phyloP scores from a whole-genome alignment of 2,329 filamentous ascomycete species.

The Dactylellina drechsleri region DNA sequence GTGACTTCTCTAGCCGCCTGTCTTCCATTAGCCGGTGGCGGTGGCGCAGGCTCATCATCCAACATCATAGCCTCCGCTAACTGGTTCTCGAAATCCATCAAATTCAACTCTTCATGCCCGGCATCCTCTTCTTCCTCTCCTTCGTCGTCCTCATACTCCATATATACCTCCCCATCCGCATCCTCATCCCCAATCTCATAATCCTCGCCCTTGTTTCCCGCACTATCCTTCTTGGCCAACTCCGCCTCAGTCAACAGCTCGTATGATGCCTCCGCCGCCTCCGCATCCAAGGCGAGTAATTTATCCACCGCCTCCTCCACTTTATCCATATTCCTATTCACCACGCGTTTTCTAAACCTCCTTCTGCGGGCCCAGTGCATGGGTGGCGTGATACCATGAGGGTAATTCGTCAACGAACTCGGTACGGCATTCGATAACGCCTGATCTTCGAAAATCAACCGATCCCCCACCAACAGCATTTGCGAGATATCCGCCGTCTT shows the following conservation, averaged over 20 bases:
- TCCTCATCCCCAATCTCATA: slow-evolving; percentile 62
- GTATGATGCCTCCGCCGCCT: slow-evolving; percentile 62
- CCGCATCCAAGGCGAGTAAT: slow-evolving; percentile 65
- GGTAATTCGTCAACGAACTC: slow-evolving; percentile 64
- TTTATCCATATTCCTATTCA: slow-evolving; percentile 68
- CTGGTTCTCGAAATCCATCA: slow-evolving; percentile 58
- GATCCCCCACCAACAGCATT: slow-evolving; percentile 75
- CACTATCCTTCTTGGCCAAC: slow-evolving; percentile 57
- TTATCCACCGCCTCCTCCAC: slow-evolving; percentile 69
- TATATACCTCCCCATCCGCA: slow-evolving; percentile 60
- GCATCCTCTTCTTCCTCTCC: slow-evolving; percentile 60
- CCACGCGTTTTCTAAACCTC: slow-evolving; percentile 69
- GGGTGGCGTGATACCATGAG: slow-evolving; percentile 71
- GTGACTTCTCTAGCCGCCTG: slow-evolving; percentile 59
- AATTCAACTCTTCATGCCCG: slow-evolving; percentile 58
- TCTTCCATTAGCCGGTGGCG: slow-evolving; percentile 55
- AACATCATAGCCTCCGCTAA: slow-evolving; percentile 58
- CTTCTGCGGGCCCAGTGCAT: slow-evolving; percentile 70
- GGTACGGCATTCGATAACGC: slow-evolving; percentile 65
- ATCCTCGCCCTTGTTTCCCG: slow-evolving; percentile 58
- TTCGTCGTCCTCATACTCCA: slow-evolving; percentile 61
- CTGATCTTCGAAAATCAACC: slow-evolving; percentile 68
- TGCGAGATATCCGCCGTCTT: slow-evolving; percentile 73
- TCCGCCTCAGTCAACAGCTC: slow-evolving; percentile 63
- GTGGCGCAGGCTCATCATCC: slow-evolving; percentile 57